Percentiles rank a stretch among this genome's conserved stretches.
Evolutionary conservation across 257 asterid genomes (phyloP).

Genomic region (Jacaranda copaia): DNA sequence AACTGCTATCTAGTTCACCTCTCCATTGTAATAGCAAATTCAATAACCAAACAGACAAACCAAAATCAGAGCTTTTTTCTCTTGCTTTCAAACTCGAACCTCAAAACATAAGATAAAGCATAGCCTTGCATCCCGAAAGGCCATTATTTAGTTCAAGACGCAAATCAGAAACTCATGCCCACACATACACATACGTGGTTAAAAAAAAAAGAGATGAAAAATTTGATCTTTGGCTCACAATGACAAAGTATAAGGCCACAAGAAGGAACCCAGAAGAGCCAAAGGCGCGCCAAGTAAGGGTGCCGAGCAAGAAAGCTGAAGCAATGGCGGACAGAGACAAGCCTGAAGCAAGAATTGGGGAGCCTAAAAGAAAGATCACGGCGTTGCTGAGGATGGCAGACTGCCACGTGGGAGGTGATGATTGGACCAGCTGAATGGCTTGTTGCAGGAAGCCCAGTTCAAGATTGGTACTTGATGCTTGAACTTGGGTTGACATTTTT

Average conservation of each 20-base stretch:
- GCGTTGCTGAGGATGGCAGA: slow-evolving; percentile 70
- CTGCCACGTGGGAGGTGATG: slow-evolving; percentile 89
- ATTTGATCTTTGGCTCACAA: slow-evolving; percentile 58
- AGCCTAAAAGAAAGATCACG: slow-evolving; percentile 66
- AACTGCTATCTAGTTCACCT: background rate
- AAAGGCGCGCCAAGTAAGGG: slow-evolving; percentile 96
- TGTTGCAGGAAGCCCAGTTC: slow-evolving; percentile 62
- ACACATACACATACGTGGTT: background rate
- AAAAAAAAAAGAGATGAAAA: background rate
- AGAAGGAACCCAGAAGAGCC: slow-evolving; percentile 78
- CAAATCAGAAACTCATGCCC: background rate
- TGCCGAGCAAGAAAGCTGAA: slow-evolving; percentile 93
- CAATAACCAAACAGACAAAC: slow-evolving; percentile 23
- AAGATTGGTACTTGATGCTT: slow-evolving; percentile 54
- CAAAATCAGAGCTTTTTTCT: background rate
- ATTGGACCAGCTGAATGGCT: slow-evolving; percentile 60
- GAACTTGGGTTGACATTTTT: slow-evolving; percentile 44
- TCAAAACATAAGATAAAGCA: no score
- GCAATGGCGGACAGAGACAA: slow-evolving; percentile 78
- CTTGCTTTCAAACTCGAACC: background rate
- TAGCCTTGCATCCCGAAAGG: background rate
- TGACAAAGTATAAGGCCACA: slow-evolving; percentile 80
- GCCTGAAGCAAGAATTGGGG: slow-evolving; percentile 79
- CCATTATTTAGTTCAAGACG: slow-evolving; percentile 4
- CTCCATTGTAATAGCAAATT: slow-evolving; percentile 13